Evolutionary conservation across 352 stramenopile species (phyloP).

Genomic region (Phytophthora citrophthora): DNA sequence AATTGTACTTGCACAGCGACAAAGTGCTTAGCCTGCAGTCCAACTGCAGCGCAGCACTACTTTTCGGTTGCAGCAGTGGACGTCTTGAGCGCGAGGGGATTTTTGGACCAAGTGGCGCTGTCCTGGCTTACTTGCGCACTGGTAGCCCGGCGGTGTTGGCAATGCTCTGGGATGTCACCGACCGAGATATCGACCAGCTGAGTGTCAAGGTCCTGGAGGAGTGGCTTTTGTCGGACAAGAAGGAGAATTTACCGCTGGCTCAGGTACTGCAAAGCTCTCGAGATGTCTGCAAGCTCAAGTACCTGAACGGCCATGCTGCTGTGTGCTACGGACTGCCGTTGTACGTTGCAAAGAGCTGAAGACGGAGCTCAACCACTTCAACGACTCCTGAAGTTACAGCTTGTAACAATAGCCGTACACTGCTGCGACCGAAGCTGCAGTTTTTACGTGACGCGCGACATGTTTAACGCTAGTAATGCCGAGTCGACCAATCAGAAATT

Average conservation of each 20-base stretch:
- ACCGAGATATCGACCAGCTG: constrained; percentile 97
- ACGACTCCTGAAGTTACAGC: constrained; percentile 12
- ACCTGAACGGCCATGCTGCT: constrained; percentile 95
- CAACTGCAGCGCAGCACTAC: constrained; percentile 84
- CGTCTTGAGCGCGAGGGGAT: constrained; percentile 83
- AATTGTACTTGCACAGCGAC: constrained; percentile 90
- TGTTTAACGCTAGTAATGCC: constrained; percentile 26
- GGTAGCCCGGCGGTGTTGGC: constrained; percentile 95
- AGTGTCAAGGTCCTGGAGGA: constrained; percentile 65
- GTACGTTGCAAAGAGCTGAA: constrained; percentile 36
- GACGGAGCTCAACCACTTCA: constrained; percentile 12
- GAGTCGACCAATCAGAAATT: constrained; percentile 30
- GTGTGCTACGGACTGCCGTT: constrained; percentile 96
- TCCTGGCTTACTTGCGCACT: constrained; percentile 93
- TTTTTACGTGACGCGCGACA: constrained; percentile 15
- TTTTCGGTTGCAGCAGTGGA: constrained; percentile 98
- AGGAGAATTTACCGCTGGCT: constrained; percentile 53
- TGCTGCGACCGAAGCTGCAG: constrained; percentile 25
- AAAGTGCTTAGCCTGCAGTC: constrained; percentile 66
- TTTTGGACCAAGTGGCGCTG: constrained; percentile 95
- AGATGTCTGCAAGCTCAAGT: constrained; percentile 92
- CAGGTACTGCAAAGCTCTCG: constrained; percentile 78
- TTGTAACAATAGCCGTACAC: neutral
- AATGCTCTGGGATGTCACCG: constrained; percentile 99
- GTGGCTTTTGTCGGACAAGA: constrained; percentile 70